A percentile compares a stretch with the other conserved stretches of the same genome.
Evolutionary conservation across 225 moss, liverwort and hornwort genomes (phyloP).

Genomic region (Sphagnum contortum): DNA sequence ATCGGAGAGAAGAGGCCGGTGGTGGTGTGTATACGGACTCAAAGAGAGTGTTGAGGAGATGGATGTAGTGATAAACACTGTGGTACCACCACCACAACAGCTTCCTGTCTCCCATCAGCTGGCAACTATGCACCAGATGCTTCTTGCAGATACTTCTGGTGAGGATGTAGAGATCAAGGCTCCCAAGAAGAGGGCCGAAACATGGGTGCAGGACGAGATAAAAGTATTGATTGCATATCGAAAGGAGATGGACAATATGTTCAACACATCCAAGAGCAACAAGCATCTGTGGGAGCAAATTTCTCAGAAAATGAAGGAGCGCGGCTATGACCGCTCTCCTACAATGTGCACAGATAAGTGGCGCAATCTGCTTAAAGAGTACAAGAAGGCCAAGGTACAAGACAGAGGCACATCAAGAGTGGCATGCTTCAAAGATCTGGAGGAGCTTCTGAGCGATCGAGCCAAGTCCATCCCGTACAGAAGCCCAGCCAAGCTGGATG

Average conservation of each 20-base stretch:
- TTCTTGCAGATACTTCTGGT: conserved; percentile 53
- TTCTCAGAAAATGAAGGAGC: conserved; percentile 84
- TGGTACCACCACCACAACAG: conserved; percentile 19
- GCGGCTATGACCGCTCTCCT: conserved; percentile 88
- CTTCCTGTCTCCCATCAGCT: conserved; percentile 28
- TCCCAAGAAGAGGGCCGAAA: conserved; percentile 96
- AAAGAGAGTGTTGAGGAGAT: conserved; percentile 8
- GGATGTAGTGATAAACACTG: conserved; percentile 28
- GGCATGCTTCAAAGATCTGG: conserved; percentile 90
- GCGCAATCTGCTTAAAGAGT: conserved; percentile 97
- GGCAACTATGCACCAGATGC: conserved; percentile 43
- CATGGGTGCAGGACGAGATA: conserved; percentile 97
- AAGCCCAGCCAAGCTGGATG: conserved; percentile 44
- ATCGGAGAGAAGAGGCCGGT: no score
- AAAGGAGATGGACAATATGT: conserved; percentile 86
- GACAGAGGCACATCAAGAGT: conserved; percentile 89
- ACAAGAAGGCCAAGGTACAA: conserved; percentile 83
- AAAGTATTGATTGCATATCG: conserved; percentile 87
- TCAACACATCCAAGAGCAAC: conserved; percentile 97
- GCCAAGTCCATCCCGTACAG: conserved; percentile 54
- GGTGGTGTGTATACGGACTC: no score
- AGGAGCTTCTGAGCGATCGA: conserved; percentile 81
- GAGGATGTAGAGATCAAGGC: conserved; percentile 76
- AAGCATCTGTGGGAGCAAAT: conserved; percentile 99
- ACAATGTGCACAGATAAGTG: conserved; percentile 99